Conservation (phyloP, 176 grass and related monocot genomes). For the Saccharum officinarum region DNA sequence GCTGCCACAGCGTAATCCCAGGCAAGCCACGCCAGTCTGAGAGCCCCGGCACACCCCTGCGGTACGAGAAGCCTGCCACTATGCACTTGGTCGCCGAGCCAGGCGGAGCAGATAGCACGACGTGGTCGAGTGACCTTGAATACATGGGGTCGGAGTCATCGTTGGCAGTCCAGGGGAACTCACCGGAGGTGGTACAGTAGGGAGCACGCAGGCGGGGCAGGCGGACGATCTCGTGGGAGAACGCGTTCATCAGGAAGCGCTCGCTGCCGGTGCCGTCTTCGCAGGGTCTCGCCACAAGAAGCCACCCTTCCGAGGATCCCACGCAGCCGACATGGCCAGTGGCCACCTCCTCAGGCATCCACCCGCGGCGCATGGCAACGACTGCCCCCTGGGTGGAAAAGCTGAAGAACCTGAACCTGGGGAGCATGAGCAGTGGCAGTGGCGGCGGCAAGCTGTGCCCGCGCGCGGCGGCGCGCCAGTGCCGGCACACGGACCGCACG, state of each 20-base stretch:
- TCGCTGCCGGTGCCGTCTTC: neutral
- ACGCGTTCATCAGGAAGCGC: slow-evolving; percentile 19
- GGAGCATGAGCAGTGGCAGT: neutral
- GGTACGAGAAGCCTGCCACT: neutral
- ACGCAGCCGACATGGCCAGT: neutral
- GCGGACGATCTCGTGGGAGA: neutral
- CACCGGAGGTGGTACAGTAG: neutral
- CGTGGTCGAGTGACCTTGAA: neutral
- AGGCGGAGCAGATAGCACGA: slow-evolving; percentile 29
- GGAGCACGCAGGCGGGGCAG: neutral
- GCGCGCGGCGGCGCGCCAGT: neutral
- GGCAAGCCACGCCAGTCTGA: neutral
- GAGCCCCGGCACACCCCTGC: fast-evolving
- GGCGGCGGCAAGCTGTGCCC: neutral
- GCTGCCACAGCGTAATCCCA: neutral
- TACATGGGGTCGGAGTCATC: neutral
- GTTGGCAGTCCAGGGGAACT: neutral
- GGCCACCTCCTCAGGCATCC: neutral
- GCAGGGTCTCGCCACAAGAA: neutral
- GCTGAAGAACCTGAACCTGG: neutral
- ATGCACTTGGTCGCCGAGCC: neutral
- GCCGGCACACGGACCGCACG: neutral
- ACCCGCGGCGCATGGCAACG: neutral
- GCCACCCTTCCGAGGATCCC: slow-evolving; percentile 10
- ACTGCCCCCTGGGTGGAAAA: neutral